Conservation (phyloP, 75 land plant genomes). For the Pinus albicaulis region DNA sequence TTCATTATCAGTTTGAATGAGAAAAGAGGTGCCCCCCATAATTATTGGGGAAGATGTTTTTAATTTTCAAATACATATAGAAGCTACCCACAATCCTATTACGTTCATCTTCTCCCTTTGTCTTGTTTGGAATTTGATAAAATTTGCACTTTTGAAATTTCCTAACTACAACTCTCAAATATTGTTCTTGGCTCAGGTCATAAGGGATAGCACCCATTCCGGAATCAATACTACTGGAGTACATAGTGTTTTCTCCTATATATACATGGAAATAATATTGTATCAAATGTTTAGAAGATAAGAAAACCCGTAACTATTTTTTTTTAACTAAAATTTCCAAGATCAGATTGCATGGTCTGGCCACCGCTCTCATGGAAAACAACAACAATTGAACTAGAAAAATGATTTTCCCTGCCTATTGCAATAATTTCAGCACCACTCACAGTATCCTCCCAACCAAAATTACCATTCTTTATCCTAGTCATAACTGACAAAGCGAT, state of each 20-base stretch:
- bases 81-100: too few relatives aligned
- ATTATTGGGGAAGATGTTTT: too few relatives aligned
- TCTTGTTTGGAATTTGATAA: slow-evolving; percentile 73
- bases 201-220: slow-evolving; percentile 23
- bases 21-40: too few relatives aligned
- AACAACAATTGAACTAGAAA: slow-evolving; percentile 84
- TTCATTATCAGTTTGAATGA: too few relatives aligned
- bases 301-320: slow-evolving; percentile 70
- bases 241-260: background rate
- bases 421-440: slow-evolving; percentile 82
- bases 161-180: slow-evolving; percentile 62
- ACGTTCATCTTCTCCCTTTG: slow-evolving; percentile 66
- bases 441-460: slow-evolving; percentile 79
- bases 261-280: slow-evolving; percentile 62
- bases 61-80: too few relatives aligned
- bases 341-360: slow-evolving; percentile 13
- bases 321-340: slow-evolving; percentile 28
- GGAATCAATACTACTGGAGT: slow-evolving; percentile 31
- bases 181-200: slow-evolving; percentile 40
- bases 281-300: slow-evolving; percentile 78
- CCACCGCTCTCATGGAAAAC: slow-evolving; percentile 73
- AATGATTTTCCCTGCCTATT: slow-evolving; percentile 42
- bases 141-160: slow-evolving; percentile 95
- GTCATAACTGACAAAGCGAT: slow-evolving; percentile 68
- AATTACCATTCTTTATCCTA: slow-evolving; percentile 76